Percentiles rank a stretch among this genome's conserved stretches.
These are phyloP conservation scores for Phytophthora agathidicida DNA, from an alignment of 352 stramenopile species.

Conservation along the genomic window DNA sequence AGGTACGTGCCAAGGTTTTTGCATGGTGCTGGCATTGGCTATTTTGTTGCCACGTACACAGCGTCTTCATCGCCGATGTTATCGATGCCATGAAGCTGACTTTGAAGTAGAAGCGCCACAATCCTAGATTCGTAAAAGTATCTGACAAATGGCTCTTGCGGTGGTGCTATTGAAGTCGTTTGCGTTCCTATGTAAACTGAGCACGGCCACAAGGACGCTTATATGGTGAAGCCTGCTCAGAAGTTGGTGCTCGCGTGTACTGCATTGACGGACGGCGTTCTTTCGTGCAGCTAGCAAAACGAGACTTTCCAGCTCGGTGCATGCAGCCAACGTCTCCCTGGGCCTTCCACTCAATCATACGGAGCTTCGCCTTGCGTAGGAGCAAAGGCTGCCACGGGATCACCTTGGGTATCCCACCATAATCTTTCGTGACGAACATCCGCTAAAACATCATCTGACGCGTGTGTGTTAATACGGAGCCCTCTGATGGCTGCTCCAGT, in stretches of 20 bases:
- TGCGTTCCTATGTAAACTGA: slow-evolving; percentile 8
- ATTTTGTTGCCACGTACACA: too few relatives aligned
- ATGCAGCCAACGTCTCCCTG: too few relatives aligned
- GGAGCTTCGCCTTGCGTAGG: too few relatives aligned
- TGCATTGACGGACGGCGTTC: slow-evolving; percentile 7
- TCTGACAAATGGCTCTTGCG: too few relatives aligned
- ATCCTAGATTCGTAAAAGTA: too few relatives aligned
- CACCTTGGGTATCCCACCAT: slow-evolving; percentile 1
- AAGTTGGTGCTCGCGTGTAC: background rate
- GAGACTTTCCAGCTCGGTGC: background rate
- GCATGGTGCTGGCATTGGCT: too few relatives aligned
- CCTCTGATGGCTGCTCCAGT: slow-evolving; percentile 6
- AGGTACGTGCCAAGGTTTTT: too few relatives aligned
- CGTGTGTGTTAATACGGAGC: slow-evolving; percentile 11
- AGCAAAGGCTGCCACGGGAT: too few relatives aligned
- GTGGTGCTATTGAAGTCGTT: slow-evolving; percentile 8
- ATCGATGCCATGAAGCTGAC: too few relatives aligned
- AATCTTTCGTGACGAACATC: slow-evolving; percentile 13
- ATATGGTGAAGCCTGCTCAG: slow-evolving; percentile 1
- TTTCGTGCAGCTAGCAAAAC: slow-evolving; percentile 6
- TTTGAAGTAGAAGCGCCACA: background rate
- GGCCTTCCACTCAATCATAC: too few relatives aligned
- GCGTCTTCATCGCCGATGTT: too few relatives aligned
- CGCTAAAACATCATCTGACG: background rate
- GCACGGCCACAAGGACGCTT: slow-evolving; percentile 3